These are phyloP conservation scores for Metschnikowia chrysomelidarum DNA, from an alignment of 805 yeast genomes.

Conservation along the genomic window DNA sequence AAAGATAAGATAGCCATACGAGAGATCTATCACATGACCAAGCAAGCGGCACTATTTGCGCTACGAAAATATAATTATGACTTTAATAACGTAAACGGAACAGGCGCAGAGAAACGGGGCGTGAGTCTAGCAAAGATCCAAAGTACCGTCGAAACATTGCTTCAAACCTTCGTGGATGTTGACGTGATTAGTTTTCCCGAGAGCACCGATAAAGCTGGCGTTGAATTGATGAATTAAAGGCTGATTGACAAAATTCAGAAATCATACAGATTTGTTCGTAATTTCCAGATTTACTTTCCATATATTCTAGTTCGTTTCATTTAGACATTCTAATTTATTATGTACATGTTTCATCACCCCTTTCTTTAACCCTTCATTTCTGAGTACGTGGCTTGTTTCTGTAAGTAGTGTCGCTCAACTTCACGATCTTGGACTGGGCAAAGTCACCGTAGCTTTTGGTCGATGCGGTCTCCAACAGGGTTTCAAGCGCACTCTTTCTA, in stretches of 20 bases:
- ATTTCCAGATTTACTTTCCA: too few relatives aligned
- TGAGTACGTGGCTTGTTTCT: neutral
- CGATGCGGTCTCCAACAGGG: constrained; percentile 35
- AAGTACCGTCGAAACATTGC: constrained; percentile 38
- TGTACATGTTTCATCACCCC: too few relatives aligned
- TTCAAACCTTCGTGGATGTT: constrained; percentile 37
- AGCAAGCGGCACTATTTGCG: constrained; percentile 37
- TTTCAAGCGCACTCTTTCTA: constrained; percentile 36
- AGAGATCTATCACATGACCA: constrained; percentile 43
- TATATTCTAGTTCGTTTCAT: too few relatives aligned
- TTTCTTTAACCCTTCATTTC: too few relatives aligned
- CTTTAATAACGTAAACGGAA: constrained; percentile 17
- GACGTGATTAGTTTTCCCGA: constrained; percentile 14
- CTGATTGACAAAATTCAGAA: too few relatives aligned
- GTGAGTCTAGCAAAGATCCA: constrained; percentile 33
- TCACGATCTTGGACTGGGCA: constrained; percentile 14
- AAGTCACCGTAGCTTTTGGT: constrained; percentile 17
- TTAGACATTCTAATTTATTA: too few relatives aligned
- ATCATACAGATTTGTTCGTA: too few relatives aligned
- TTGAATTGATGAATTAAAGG: too few relatives aligned
- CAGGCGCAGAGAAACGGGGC: constrained; percentile 9
- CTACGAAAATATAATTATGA: constrained; percentile 35
- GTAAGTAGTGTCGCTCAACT: constrained; percentile 9
- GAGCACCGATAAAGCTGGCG: too few relatives aligned
- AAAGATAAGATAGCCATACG: constrained; percentile 37